Base-by-base conservation (phyloP, 2,329 filamentous ascomycete species). In the Botryotinia calthae region DNA sequence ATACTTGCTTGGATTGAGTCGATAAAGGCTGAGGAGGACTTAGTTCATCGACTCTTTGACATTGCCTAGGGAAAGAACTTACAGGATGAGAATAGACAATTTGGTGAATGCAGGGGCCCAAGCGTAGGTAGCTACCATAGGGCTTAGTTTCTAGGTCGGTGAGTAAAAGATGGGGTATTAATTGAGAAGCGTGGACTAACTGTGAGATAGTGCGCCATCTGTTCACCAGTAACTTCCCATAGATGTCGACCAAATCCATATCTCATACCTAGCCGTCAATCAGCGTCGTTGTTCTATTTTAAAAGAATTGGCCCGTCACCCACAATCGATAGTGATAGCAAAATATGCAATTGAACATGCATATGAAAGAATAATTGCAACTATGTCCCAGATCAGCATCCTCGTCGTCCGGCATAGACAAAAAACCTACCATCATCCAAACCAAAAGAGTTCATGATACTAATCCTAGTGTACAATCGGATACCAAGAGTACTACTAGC, bases 261-360 rank as follows among this genome's bases (percentile, higher is more conserved):
- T 48, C 14, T 65, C 62, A 65, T 48, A 14, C 42, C 62, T 65
- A 3, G 5, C 8, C 22, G 10, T 65, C 28, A 48, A 25, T 65
- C 1, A 48, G 62, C 20, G 48, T 48, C 22, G 14, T 4, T 44
- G 2, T 14, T 48, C 6, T 22, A n/a, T 12, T 44, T 6, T 25
- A 1, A 1, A 6, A 18, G 2, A 34, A 65, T 34, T 16, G 14
- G 20, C 25, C 22, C 20, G 2, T 25, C 42, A 65, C 62, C 28
- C 28, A 65, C 62, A 65, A 48, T 65, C 44, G 1, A 65, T 4
- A 48, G 28, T 65, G 8, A 65, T 2, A 22, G 62, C 62, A 48
- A 65, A 65, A 48, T 65, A 65, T 65, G 62, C 62, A 48, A 65
- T 65, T 46, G 62, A 65, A 31, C 42, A 65, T 65, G 44, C 42